Conservation (phyloP, 2,329 filamentous ascomycete genomes). For the Tolypocladium tundrense region DNA sequence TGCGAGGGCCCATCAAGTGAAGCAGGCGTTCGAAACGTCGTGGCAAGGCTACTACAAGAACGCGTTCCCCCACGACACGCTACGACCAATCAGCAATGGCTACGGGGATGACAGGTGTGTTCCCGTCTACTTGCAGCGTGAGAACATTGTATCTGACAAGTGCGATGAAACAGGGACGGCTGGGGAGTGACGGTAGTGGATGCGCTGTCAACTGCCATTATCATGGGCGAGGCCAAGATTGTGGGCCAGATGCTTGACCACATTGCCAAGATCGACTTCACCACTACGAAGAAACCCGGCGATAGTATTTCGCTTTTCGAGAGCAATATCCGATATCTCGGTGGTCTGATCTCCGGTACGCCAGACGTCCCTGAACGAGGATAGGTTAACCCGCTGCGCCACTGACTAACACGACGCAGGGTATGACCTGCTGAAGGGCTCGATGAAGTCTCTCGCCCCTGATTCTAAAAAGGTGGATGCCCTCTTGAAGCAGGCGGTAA, state of each 20-base stretch:
- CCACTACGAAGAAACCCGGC: slow-evolving; percentile 33
- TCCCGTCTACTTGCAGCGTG: no score
- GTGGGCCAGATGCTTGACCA: slow-evolving; percentile 62
- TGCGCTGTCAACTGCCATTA: slow-evolving; percentile 65
- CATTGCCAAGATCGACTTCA: slow-evolving; percentile 63
- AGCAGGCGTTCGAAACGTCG: slow-evolving; percentile 57
- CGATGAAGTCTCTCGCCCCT: slow-evolving; percentile 40
- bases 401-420: slow-evolving; percentile 23
- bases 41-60: slow-evolving; percentile 66
- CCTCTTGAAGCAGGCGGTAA: slow-evolving; percentile 56
- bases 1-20: slow-evolving; percentile 48
- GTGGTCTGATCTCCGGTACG: slow-evolving; percentile 63
- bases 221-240: slow-evolving; percentile 61
- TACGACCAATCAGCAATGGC: slow-evolving; percentile 56
- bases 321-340: slow-evolving; percentile 82
- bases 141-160: not conserved
- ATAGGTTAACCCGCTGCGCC: not conserved
- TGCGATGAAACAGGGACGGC: slow-evolving; percentile 48
- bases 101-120: slow-evolving; percentile 59
- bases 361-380: not conserved
- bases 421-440: slow-evolving; percentile 64
- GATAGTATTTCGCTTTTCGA: slow-evolving; percentile 69
- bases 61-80: slow-evolving; percentile 69
- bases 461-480: slow-evolving; percentile 37
- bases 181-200: slow-evolving; percentile 82